Evolutionary conservation across 176 grass and related monocot genomes (phyloP).

Genomic region (Miscanthus lutarioriparius): DNA sequence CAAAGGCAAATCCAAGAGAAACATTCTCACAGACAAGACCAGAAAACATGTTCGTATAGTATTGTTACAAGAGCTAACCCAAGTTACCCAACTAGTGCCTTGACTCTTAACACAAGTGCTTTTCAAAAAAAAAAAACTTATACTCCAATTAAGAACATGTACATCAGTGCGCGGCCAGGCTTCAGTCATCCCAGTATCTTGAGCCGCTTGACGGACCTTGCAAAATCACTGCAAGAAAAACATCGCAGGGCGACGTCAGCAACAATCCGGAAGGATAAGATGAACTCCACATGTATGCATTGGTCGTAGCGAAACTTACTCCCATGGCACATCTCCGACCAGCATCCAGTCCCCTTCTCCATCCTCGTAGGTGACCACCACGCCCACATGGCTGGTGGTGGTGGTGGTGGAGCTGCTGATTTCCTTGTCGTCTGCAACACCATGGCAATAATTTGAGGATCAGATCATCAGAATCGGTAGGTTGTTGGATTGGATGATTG

Average conservation of each 20-base stretch:
- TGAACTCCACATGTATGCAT: too few species aligned
- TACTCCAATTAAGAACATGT: constrained; percentile 6
- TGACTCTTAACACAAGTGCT: background rate
- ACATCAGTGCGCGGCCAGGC: background rate
- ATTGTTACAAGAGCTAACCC: background rate
- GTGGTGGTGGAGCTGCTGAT: background rate
- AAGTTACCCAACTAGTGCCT: background rate
- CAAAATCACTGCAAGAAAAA: constrained; percentile 52
- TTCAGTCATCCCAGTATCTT: constrained; percentile 52
- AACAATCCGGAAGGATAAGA: background rate
- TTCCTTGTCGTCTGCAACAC: background rate
- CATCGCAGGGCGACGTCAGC: background rate
- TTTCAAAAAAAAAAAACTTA: background rate
- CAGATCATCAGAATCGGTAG: background rate
- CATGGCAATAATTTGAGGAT: background rate
- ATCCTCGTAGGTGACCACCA: constrained; percentile 75
- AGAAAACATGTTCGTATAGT: background rate
- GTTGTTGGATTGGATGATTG: background rate
- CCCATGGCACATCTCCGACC: constrained; percentile 91
- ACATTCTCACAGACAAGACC: constrained; percentile 16
- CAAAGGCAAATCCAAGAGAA: background rate
- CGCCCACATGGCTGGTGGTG: constrained; percentile 13
- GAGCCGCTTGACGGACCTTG: constrained; percentile 73
- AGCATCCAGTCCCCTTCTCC: constrained; percentile 94
- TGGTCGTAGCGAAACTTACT: constrained; percentile 52